A percentile compares a stretch with the other conserved stretches of the same genome.
Conservation (phyloP, 495 filamentous ascomycete genomes). For the Chlorociboria aeruginascens region DNA sequence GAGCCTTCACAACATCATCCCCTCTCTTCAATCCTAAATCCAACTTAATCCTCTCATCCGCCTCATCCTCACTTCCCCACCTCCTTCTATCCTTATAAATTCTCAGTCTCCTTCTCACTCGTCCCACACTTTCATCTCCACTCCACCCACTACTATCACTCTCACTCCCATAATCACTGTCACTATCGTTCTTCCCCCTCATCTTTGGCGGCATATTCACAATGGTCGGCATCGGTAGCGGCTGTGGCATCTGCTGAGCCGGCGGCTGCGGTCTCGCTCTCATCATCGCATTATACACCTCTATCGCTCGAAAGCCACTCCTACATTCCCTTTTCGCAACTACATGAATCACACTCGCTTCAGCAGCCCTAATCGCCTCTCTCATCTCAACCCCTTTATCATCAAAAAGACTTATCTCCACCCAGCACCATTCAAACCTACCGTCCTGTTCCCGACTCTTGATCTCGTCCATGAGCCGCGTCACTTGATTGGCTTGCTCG, state of each 20-base stretch:
- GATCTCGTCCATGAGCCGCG: conserved; percentile 9
- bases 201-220: not conserved
- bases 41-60: not conserved
- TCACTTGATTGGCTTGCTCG: conserved; percentile 10
- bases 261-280: not conserved
- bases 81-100: not conserved
- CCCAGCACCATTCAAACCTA: conserved; percentile 14
- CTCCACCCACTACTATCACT: not conserved
- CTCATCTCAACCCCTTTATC: not conserved
- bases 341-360: conserved; percentile 6
- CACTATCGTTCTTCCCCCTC: not conserved
- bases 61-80: not conserved
- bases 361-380: not conserved
- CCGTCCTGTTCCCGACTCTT: conserved; percentile 3
- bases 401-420: conserved; percentile 5
- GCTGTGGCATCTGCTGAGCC: not conserved
- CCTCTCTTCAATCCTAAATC: conserved; percentile 6
- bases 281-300: conserved; percentile 8
- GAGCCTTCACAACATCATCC: conserved; percentile 9
- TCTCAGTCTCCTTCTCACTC: conserved; percentile 3
- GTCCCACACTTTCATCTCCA: not conserved
- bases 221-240: not conserved
- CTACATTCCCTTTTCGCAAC: conserved; percentile 7
- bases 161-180: conserved; percentile 1
- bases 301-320: not conserved